Conservation (phyloP, 1,284 basidiomycete species). For the Pholiota adiposa region DNA sequence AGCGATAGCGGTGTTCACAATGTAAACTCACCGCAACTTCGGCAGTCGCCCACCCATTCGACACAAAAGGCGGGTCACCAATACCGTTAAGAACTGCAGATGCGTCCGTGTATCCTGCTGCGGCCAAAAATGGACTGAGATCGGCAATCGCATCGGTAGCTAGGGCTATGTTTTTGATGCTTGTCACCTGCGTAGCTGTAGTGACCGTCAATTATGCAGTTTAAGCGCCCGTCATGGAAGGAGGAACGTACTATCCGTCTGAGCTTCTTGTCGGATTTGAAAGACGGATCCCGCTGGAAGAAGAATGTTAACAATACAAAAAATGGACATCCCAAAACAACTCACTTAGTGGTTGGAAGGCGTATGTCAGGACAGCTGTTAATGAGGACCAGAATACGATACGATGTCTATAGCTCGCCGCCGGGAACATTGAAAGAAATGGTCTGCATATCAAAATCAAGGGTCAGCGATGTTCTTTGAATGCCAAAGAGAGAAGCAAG, state of each 20-base stretch:
- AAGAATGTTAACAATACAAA: background rate
- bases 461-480: background rate
- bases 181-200: conserved; percentile 42
- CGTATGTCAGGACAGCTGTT: conserved; percentile 42
- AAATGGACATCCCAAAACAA: background rate
- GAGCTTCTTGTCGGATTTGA: conserved; percentile 46
- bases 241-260: conserved; percentile 37
- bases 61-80: conserved; percentile 57
- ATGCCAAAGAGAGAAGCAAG: background rate
- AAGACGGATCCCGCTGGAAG: conserved; percentile 57
- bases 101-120: conserved; percentile 53
- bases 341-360: conserved; percentile 55
- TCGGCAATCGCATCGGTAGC: conserved; percentile 41
- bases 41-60: conserved; percentile 51
- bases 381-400: conserved; percentile 53
- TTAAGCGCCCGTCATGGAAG: background rate
- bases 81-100: conserved; percentile 46
- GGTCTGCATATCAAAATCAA: conserved; percentile 32
- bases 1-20: background rate
- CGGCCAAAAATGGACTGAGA: conserved; percentile 57
- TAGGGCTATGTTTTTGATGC: conserved; percentile 45
- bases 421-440: conserved; percentile 40
- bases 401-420: conserved; percentile 51
- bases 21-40: conserved; percentile 45
- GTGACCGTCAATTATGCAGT: background rate